A percentile compares a stretch with the other conserved stretches of the same genome.
Conservation (phyloP, 495 filamentous ascomycete species). For the Podospora tetraspora region DNA sequence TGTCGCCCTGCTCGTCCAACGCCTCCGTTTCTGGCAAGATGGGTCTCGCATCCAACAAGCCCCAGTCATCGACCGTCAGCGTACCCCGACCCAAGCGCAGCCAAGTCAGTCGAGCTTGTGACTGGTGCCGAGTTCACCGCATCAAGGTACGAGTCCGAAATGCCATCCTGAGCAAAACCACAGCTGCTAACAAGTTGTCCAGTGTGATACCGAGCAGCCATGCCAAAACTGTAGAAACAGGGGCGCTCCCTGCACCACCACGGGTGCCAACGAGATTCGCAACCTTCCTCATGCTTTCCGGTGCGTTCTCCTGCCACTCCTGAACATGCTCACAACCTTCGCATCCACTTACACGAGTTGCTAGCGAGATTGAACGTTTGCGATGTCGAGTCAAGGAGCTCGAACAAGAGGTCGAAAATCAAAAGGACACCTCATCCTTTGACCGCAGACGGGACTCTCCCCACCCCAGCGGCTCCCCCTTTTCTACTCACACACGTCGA, state of each 20-base stretch:
- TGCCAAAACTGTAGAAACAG: slow-evolving; percentile 42
- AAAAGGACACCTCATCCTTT: slow-evolving; percentile 6
- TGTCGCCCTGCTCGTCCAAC: neutral
- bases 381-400: slow-evolving; percentile 35
- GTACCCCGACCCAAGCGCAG: slow-evolving; percentile 27
- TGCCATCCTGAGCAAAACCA: neutral
- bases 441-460: neutral
- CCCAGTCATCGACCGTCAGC: neutral
- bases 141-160: slow-evolving; percentile 26
- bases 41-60: neutral
- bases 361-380: slow-evolving; percentile 41
- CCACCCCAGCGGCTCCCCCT: neutral
- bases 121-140: slow-evolving; percentile 44
- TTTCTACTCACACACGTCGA: neutral
- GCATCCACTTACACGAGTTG: neutral
- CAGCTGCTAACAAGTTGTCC: neutral
- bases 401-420: slow-evolving; percentile 30
- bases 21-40: neutral
- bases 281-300: slow-evolving; percentile 35
- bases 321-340: neutral
- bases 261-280: slow-evolving; percentile 26
- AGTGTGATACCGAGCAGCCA: slow-evolving; percentile 40
- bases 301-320: slow-evolving; percentile 11
- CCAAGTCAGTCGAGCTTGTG: slow-evolving; percentile 45
- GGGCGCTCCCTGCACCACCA: slow-evolving; percentile 38